Percentiles rank a stretch among this genome's conserved stretches.
Conservation (phyloP, 75 land plant genomes). For the Cryptomeria japonica region DNA sequence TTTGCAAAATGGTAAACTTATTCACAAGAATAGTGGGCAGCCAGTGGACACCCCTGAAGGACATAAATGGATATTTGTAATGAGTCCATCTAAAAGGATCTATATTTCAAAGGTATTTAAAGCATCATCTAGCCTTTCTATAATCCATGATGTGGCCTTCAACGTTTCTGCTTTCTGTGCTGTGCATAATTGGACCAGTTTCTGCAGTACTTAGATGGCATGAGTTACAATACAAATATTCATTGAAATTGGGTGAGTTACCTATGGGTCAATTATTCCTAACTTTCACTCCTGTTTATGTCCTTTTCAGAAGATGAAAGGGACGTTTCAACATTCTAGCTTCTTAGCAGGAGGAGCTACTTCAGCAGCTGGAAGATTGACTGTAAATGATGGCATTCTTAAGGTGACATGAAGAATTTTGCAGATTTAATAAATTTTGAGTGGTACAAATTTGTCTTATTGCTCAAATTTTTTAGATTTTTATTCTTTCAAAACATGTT, state of each 20-base stretch:
- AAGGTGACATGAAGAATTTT: constrained; percentile 27
- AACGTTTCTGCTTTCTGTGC: neutral
- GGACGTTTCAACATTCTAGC: constrained; percentile 66
- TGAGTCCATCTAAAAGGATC: constrained; percentile 44
- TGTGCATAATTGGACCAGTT: neutral
- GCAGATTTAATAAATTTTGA: neutral
- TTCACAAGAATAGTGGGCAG: constrained; percentile 25
- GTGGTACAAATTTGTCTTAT: neutral
- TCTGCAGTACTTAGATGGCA: neutral
- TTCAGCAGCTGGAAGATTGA: constrained; percentile 63
- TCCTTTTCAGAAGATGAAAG: constrained; percentile 50
- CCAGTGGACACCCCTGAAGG: constrained; percentile 36
- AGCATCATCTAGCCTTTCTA: neutral
- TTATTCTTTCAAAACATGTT: neutral
- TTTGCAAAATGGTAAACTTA: constrained; percentile 45
- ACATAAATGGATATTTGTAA: constrained; percentile 69
- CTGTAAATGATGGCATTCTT: constrained; percentile 42
- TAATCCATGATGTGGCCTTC: neutral
- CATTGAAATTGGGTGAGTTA: neutral
- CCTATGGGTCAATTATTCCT: neutral
- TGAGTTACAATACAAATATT: neutral
- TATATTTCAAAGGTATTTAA: constrained; percentile 49
- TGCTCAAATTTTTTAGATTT: neutral
- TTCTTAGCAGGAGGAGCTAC: constrained; percentile 66
- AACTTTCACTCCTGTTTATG: neutral